Percentiles rank a stretch among this genome's conserved stretches.
Conservation (phyloP, 345 rosid species). For the Rhizophora apiculata region DNA sequence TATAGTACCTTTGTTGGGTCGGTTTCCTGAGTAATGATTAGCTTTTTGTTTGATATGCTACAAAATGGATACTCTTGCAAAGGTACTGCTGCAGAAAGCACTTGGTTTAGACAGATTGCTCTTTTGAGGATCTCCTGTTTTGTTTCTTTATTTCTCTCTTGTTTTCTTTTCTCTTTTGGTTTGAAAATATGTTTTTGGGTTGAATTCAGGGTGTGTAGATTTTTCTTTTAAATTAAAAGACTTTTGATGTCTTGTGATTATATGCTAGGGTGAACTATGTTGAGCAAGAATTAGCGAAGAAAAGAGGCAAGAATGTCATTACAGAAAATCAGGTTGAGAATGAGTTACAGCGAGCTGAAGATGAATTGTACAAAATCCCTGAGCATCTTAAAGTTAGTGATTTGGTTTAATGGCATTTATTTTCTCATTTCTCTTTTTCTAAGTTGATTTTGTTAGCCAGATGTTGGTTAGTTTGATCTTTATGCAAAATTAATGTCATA, state of each 20-base stretch:
- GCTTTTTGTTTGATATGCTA: no score
- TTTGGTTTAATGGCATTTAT: neutral
- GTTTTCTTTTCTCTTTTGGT: no score
- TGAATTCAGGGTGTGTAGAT: no score
- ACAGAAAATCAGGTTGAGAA: conserved; percentile 52
- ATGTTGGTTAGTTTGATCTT: neutral
- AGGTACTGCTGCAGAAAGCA: no score
- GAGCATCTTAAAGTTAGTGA: conserved; percentile 86
- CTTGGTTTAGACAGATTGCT: no score
- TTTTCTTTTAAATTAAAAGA: neutral
- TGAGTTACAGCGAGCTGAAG: conserved; percentile 74
- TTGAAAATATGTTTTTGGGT: no score
- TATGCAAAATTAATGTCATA: neutral
- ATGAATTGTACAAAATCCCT: conserved; percentile 83
- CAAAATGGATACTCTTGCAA: no score
- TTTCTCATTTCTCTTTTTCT: neutral
- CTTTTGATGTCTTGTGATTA: neutral
- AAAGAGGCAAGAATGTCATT: conserved; percentile 62
- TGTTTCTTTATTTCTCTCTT: no score
- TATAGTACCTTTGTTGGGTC: no score
- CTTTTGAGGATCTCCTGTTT: no score
- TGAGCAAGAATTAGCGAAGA: conserved; percentile 91
- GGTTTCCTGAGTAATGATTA: no score
- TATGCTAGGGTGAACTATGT: conserved; percentile 65
- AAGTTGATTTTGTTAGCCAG: neutral